Conservation (phyloP, 768 basidiomycete species). For the Lentinula detonsa region DNA sequence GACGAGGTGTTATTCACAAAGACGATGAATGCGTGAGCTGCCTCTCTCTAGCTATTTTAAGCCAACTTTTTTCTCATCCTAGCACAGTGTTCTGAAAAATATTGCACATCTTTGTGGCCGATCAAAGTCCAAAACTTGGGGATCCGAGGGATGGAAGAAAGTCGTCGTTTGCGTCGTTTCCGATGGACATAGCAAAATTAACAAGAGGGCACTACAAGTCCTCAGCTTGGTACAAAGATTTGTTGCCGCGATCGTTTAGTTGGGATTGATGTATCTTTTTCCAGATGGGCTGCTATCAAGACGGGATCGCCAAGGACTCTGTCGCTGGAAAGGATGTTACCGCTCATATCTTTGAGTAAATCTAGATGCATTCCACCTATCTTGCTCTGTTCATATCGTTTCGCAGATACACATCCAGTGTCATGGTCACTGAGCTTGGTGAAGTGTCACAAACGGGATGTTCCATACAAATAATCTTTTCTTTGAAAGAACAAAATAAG, state of each 20-base stretch:
- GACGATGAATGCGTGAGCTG: constrained; percentile 78
- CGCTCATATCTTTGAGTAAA: constrained; percentile 89
- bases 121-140: constrained; percentile 72
- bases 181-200: constrained; percentile 81
- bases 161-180: constrained; percentile 85
- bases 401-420: constrained; percentile 67
- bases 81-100: constrained; percentile 75
- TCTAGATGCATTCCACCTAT: constrained; percentile 8
- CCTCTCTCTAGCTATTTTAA: neutral
- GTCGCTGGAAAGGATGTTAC: constrained; percentile 88
- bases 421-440: constrained; percentile 71
- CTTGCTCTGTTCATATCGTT: neutral
- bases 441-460: constrained; percentile 74
- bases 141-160: constrained; percentile 87
- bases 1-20: constrained; percentile 72
- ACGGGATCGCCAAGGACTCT: constrained; percentile 86
- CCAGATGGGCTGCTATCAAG: constrained; percentile 84
- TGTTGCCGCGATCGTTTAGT: constrained; percentile 5
- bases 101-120: constrained; percentile 72
- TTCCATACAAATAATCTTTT: constrained; percentile 85
- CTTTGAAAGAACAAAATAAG: constrained; percentile 93
- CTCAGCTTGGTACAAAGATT: constrained; percentile 57
- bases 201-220: constrained; percentile 88
- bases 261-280: neutral
- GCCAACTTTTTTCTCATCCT: neutral